phyloP scores from a whole-genome alignment of 148 eudicot species.

The Nyssa sinensis region DNA sequence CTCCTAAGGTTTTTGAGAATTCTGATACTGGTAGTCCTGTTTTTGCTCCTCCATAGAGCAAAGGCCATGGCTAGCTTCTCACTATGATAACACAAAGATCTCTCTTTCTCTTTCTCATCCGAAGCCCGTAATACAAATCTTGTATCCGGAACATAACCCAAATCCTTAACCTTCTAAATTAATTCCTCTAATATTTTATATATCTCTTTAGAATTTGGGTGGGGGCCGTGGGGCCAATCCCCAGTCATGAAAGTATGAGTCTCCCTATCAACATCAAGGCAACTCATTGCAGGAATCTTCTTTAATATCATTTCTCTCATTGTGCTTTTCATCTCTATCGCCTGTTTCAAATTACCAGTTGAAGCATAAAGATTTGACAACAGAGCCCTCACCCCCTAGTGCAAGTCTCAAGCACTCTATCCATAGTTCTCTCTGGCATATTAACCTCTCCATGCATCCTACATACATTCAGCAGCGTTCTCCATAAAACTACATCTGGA shows the following conservation, averaged over 20 bases:
- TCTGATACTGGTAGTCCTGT: slow-evolving; percentile 26
- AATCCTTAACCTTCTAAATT: slow-evolving; percentile 29
- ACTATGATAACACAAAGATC: slow-evolving; percentile 40
- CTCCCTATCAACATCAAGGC: slow-evolving; percentile 40
- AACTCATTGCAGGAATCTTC: slow-evolving; percentile 45
- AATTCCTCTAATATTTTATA: slow-evolving; percentile 26
- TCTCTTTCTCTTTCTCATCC: slow-evolving; percentile 42
- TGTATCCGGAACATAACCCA: slow-evolving; percentile 47
- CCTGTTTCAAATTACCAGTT: slow-evolving; percentile 38
- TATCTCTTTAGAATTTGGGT: slow-evolving; percentile 31
- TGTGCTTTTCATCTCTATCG: slow-evolving; percentile 28
- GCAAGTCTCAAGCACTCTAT: slow-evolving; percentile 27
- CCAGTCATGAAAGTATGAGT: slow-evolving; percentile 44
- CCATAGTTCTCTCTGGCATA: slow-evolving; percentile 29
- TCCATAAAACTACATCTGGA: slow-evolving; percentile 43
- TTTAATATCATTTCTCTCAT: slow-evolving; percentile 35
- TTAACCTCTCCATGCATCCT: slow-evolving; percentile 37
- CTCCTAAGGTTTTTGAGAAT: slow-evolving; percentile 47
- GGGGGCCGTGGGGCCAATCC: slow-evolving; percentile 31
- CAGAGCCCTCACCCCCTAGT: slow-evolving; percentile 28
- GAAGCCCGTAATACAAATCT: slow-evolving; percentile 35
- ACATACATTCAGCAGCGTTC: slow-evolving; percentile 40
- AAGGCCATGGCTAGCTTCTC: slow-evolving; percentile 47
- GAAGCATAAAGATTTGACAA: slow-evolving; percentile 48
- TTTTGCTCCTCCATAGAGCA: slow-evolving; percentile 31